Evolutionary conservation across 2,329 filamentous ascomycete genomes (phyloP).

Genomic region (Simplicillium sp.): DNA sequence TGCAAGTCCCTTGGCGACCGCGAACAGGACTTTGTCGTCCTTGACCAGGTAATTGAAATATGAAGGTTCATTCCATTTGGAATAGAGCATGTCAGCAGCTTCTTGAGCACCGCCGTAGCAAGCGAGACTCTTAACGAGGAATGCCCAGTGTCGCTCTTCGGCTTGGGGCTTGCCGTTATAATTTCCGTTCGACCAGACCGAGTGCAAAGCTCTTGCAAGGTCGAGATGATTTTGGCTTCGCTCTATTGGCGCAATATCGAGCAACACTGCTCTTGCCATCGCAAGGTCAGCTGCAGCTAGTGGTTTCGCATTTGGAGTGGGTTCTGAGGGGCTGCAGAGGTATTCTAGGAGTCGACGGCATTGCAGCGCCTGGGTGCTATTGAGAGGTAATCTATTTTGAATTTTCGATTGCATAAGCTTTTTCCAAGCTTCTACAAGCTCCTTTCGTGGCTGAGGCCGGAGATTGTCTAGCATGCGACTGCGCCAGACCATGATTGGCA

Average conservation of each 20-base stretch:
- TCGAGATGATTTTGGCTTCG: constrained; percentile 34
- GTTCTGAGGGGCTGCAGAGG: constrained; percentile 25
- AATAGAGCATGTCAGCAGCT: constrained; percentile 34
- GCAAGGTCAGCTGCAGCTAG: constrained; percentile 31
- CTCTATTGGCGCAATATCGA: constrained; percentile 30
- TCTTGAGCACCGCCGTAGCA: constrained; percentile 45
- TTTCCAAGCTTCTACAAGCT: constrained; percentile 56
- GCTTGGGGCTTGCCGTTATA: constrained; percentile 11
- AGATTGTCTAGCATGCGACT: constrained; percentile 52
- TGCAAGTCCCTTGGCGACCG: constrained; percentile 45
- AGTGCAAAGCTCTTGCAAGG: constrained; percentile 35
- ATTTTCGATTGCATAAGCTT: constrained; percentile 52
- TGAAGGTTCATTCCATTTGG: constrained; percentile 17
- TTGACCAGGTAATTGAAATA: constrained; percentile 11
- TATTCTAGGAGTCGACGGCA: constrained; percentile 50
- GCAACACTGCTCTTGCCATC: constrained; percentile 33
- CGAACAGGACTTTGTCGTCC: constrained; percentile 14
- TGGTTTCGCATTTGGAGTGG: constrained; percentile 17
- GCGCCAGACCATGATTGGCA: constrained; percentile 59
- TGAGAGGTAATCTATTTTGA: constrained; percentile 37
- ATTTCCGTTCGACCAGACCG: constrained; percentile 12
- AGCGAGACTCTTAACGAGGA: constrained; percentile 32
- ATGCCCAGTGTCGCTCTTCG: constrained; percentile 17
- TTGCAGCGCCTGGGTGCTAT: constrained; percentile 55
- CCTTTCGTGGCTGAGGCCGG: constrained; percentile 52